Conservation (phyloP, 352 stramenopile species). For the Globisporangium nodosum region DNA sequence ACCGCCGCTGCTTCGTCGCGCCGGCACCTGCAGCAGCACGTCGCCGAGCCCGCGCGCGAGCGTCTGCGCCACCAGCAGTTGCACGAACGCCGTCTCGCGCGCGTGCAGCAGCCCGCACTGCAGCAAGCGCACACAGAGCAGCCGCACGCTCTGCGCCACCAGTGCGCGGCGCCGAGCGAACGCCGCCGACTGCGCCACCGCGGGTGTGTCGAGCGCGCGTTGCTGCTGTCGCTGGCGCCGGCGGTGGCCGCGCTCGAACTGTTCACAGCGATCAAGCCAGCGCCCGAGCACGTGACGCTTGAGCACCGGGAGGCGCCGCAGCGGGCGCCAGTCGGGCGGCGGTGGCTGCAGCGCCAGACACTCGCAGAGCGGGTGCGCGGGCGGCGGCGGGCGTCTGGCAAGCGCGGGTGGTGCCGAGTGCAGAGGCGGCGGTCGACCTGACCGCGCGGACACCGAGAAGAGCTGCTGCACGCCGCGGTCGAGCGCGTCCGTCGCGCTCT, state of each 20-base stretch:
- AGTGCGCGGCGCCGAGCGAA: conserved; percentile 9
- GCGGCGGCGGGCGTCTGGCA: background rate
- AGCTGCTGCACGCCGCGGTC: conserved; percentile 34
- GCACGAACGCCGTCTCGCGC: conserved; percentile 14
- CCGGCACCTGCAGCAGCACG: conserved; percentile 1
- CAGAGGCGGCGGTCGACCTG: background rate
- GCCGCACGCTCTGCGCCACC: conserved; percentile 21
- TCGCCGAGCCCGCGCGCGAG: conserved; percentile 10
- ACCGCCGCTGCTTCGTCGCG: background rate
- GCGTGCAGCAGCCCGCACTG: conserved; percentile 33
- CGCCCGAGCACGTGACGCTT: conserved; percentile 36
- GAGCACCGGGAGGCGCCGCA: conserved; percentile 38
- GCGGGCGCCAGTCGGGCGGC: conserved; percentile 17
- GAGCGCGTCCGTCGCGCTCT: conserved; percentile 24
- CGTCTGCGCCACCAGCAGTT: conserved; percentile 7
- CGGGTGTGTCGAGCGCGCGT: conserved; percentile 1
- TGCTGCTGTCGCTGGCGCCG: conserved; percentile 1
- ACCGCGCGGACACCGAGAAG: conserved; percentile 17
- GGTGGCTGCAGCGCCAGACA: conserved; percentile 17
- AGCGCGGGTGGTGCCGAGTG: background rate
- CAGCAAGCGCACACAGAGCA: conserved; percentile 29
- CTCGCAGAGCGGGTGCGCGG: conserved; percentile 35
- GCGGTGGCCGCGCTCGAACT: conserved; percentile 8
- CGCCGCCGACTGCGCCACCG: background rate
- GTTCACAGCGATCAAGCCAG: conserved; percentile 17